Evolutionary conservation across 139 green algal genomes (phyloP), one percentile per base, ranked within the genome.

Genomic region (Tetraselmis striata): DNA sequence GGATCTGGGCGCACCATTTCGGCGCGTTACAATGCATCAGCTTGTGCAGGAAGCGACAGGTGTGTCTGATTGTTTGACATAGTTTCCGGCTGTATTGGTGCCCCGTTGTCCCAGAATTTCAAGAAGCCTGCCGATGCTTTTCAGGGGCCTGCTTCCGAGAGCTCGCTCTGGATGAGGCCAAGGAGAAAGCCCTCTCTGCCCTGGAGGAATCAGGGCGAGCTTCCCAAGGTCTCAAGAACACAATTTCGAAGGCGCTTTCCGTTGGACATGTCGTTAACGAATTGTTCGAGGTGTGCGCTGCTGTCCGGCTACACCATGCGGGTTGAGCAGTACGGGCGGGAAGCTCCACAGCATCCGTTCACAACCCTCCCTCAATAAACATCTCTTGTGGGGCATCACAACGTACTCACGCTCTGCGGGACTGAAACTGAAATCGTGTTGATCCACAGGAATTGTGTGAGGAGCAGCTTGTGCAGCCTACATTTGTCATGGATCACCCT

Each of bases 401-500:
- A n/a, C n/a, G n/a, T n/a, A n/a, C n/a, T n/a, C n/a, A n/a, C n/a
- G n/a, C n/a, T n/a, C n/a, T n/a, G n/a, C n/a, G n/a, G n/a, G n/a
- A n/a, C n/a, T n/a, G n/a, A n/a, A n/a, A n/a, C n/a, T n/a, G n/a
- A n/a, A n/a, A n/a, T n/a, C n/a, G n/a, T n/a, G n/a, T n/a, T n/a
- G n/a, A n/a, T n/a, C n/a, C n/a, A n/a, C 75, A 30, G 27, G 75
- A 32, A 30, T 23, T 78, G 75, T 30, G 75, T 18, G 27, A 45
- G 77, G 58, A 82, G 75, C 11, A 75, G 29, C 45, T 82, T 22
- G 79, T 91, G 28, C 96, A 99, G 91, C 97, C 97, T 75, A 99
- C 97, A 24, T 98, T 99, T 89, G 97, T 99, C 81, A 85, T 93
- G 75, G 95, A 99, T 84, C 95, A 98, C 83, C 97, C 97, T 0